Evolutionary conservation across 805 yeast genomes (phyloP).

Genomic region (Kazachstania martiniae): DNA sequence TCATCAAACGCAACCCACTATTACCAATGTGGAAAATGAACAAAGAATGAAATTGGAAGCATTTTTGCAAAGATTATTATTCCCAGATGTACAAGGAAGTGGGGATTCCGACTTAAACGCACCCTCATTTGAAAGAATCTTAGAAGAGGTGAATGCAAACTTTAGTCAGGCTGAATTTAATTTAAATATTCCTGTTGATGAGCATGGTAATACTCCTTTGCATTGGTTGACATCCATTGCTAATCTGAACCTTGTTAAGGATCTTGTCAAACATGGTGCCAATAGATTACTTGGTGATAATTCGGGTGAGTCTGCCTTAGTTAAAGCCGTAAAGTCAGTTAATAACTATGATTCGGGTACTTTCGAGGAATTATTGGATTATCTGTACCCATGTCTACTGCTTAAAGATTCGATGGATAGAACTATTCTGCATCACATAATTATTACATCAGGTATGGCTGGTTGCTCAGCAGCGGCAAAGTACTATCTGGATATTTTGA

Average conservation of each 20-base stretch:
- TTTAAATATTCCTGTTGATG: slow-evolving; percentile 83
- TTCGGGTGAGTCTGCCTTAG: slow-evolving; percentile 79
- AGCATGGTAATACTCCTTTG: slow-evolving; percentile 82
- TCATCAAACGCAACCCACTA: slow-evolving; percentile 1
- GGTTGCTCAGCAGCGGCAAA: slow-evolving; percentile 64
- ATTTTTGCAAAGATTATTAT: slow-evolving; percentile 22
- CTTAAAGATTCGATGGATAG: slow-evolving; percentile 60
- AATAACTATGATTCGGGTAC: slow-evolving; percentile 69
- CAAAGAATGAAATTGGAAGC: slow-evolving; percentile 23
- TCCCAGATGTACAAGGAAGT: slow-evolving; percentile 19
- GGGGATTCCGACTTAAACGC: neutral
- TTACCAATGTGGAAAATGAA: slow-evolving; percentile 7
- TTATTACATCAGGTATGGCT: slow-evolving; percentile 65
- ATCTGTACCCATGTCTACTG: slow-evolving; percentile 64
- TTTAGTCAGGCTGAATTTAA: slow-evolving; percentile 30
- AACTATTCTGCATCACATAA: slow-evolving; percentile 80
- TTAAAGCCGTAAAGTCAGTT: slow-evolving; percentile 66
- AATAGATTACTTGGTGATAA: slow-evolving; percentile 57
- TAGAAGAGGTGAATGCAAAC: slow-evolving; percentile 16
- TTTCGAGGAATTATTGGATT: slow-evolving; percentile 58
- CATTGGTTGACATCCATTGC: slow-evolving; percentile 97
- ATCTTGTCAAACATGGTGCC: slow-evolving; percentile 57
- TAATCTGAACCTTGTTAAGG: slow-evolving; percentile 54
- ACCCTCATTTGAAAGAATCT: slow-evolving; percentile 9
- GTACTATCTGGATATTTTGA: slow-evolving; percentile 58